phyloP scores from a whole-genome alignment of 192 early-diverging fungal genomes.

The Gonapodya prolifera region DNA sequence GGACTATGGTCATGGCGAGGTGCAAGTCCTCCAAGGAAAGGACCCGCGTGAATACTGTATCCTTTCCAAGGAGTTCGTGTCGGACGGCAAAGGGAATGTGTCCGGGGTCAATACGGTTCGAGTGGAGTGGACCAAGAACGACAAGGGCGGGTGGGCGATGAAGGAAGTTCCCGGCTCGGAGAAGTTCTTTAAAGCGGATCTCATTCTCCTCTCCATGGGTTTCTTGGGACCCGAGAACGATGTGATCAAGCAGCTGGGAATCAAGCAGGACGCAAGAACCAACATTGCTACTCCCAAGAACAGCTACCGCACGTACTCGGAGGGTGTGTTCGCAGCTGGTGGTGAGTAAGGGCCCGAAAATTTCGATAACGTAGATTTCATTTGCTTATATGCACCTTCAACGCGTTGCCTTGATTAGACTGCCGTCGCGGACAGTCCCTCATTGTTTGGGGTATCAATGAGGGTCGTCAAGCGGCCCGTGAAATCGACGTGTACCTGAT shows the following conservation, averaged over 20 bases:
- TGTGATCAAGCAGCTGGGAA: slow-evolving; percentile 62
- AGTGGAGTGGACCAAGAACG: slow-evolving; percentile 88
- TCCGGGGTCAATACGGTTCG: slow-evolving; percentile 86
- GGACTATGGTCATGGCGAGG: slow-evolving; percentile 95
- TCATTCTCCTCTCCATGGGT: slow-evolving; percentile 91
- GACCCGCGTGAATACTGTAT: slow-evolving; percentile 94
- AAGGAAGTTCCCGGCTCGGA: slow-evolving; percentile 74
- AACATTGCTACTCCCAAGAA: slow-evolving; percentile 72
- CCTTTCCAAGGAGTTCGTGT: slow-evolving; percentile 90
- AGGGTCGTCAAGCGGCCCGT: slow-evolving; percentile 87
- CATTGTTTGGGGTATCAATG: slow-evolving; percentile 98
- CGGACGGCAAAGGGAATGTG: slow-evolving; percentile 63
- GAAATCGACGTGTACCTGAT: slow-evolving; percentile 78
- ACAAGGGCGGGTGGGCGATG: slow-evolving; percentile 72
- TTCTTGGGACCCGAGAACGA: slow-evolving; percentile 87
- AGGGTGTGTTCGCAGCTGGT: slow-evolving; percentile 88
- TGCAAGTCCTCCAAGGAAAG: slow-evolving; percentile 70
- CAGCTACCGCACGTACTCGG: slow-evolving; percentile 62
- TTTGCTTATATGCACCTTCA: too few relatives aligned
- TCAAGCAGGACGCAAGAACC: slow-evolving; percentile 61
- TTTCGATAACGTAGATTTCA: not conserved
- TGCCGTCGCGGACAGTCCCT: slow-evolving; percentile 89
- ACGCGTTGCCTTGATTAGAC: too few relatives aligned
- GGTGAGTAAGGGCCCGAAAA: not conserved
- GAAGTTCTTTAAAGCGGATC: slow-evolving; percentile 73